A percentile compares a stretch with the other conserved stretches of the same genome.
phyloP scores from a whole-genome alignment of 1,139 yeast genomes.

The Scheffersomyces segobiensis region DNA sequence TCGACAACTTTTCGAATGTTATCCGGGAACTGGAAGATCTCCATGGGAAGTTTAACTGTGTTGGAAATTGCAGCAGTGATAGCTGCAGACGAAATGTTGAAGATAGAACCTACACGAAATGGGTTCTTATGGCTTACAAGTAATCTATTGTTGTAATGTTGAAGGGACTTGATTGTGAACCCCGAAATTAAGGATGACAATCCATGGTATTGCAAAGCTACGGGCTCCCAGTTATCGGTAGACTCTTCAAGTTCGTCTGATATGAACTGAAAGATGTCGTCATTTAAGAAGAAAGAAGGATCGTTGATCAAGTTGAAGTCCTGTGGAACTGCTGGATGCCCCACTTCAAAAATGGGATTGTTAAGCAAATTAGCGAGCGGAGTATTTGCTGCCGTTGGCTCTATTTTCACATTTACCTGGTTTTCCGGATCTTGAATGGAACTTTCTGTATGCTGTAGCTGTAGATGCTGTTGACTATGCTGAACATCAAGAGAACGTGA shows the following conservation, averaged over 20 bases:
- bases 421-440: neutral
- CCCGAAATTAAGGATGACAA: slow-evolving; percentile 24
- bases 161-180: slow-evolving; percentile 15
- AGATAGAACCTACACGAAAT: slow-evolving; percentile 25
- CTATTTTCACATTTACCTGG: neutral
- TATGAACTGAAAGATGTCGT: slow-evolving; percentile 14
- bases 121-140: slow-evolving; percentile 10
- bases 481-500: neutral
- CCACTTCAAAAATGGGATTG: neutral
- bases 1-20: slow-evolving; percentile 16
- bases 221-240: slow-evolving; percentile 17
- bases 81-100: slow-evolving; percentile 20
- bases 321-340: neutral
- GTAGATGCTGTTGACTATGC: neutral
- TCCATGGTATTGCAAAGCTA: slow-evolving; percentile 25
- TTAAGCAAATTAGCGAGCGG: neutral
- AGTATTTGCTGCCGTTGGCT: neutral
- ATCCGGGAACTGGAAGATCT: slow-evolving; percentile 20
- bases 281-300: slow-evolving; percentile 18
- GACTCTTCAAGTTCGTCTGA: slow-evolving; percentile 18
- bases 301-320: slow-evolving; percentile 12
- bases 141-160: slow-evolving; percentile 8
- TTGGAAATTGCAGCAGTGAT: slow-evolving; percentile 6
- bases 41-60: slow-evolving; percentile 17
- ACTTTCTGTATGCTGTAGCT: neutral